phyloP scores from a whole-genome alignment of 768 basidiomycete genomes.

The Naganishia onofrii region DNA sequence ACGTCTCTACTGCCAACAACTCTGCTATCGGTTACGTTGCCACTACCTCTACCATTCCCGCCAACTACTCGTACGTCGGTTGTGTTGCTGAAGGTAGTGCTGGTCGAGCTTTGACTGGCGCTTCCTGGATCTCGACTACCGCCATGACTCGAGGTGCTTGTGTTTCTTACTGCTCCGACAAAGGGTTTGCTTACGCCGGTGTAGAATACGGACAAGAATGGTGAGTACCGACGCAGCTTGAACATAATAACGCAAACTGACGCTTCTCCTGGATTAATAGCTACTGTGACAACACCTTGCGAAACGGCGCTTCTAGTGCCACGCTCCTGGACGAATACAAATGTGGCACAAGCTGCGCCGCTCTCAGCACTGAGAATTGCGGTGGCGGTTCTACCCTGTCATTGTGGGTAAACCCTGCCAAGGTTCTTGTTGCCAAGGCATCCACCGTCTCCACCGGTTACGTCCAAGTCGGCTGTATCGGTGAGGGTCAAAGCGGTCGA shows the following conservation, averaged over 20 bases:
- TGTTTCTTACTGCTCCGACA: constrained; percentile 27
- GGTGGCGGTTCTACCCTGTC: constrained; percentile 44
- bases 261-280: constrained; percentile 33
- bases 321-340: constrained; percentile 39
- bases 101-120: constrained; percentile 45
- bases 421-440: constrained; percentile 31
- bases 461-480: constrained; percentile 47
- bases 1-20: constrained; percentile 28
- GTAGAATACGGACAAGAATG: constrained; percentile 44
- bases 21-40: constrained; percentile 36
- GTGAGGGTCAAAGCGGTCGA: constrained; percentile 45
- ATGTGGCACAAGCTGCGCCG: constrained; percentile 43
- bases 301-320: constrained; percentile 48
- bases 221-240: background rate
- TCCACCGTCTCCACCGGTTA: constrained; percentile 6
- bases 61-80: constrained; percentile 43
- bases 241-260: background rate
- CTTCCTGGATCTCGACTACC: constrained; percentile 36
- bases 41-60: constrained; percentile 38
- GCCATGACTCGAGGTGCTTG: constrained; percentile 45
- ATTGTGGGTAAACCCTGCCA: constrained; percentile 44
- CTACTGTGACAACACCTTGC: constrained; percentile 48
- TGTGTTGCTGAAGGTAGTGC: constrained; percentile 49
- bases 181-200: constrained; percentile 45
- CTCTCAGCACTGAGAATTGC: constrained; percentile 46